Percentiles rank a stretch among this genome's conserved stretches.
Evolutionary conservation across 139 green algal genomes (phyloP).

Genomic region (Pedinophyceae sp.): DNA sequence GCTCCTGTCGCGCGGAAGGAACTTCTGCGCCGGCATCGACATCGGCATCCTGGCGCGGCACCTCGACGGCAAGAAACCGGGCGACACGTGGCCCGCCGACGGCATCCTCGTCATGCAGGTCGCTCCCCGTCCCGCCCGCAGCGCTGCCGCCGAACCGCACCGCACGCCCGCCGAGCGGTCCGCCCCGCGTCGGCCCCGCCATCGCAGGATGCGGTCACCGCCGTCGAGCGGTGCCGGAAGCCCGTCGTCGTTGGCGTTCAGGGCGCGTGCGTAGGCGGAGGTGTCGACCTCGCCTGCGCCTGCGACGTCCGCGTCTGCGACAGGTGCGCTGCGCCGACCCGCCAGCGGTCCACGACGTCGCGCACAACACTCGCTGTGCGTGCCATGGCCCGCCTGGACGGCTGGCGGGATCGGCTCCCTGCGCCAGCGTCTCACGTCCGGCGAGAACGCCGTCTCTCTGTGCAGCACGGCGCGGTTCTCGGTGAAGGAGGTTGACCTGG

Average conservation of each 20-base stretch:
- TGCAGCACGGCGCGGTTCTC: background rate
- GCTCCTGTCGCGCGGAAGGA: no score
- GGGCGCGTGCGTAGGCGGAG: conserved; percentile 68
- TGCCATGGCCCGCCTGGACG: no score
- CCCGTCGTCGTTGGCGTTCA: conserved; percentile 48
- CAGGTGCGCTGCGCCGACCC: conserved; percentile 24
- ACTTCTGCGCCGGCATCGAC: conserved; percentile 63
- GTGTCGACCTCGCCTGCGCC: conserved; percentile 70
- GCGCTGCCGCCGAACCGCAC: conserved; percentile 4
- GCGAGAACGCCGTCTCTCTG: background rate
- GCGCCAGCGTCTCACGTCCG: no score
- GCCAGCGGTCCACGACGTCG: background rate
- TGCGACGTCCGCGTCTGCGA: conserved; percentile 65
- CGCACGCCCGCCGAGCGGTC: conserved; percentile 5
- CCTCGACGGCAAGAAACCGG: background rate
- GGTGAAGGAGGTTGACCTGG: conserved; percentile 73
- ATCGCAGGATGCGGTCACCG: conserved; percentile 35
- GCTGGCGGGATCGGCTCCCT: background rate
- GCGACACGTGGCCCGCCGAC: conserved; percentile 2
- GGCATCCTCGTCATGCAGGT: conserved; percentile 19
- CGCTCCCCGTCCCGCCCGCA: conserved; percentile 1
- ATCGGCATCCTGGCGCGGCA: conserved; percentile 13
- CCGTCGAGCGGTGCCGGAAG: conserved; percentile 37
- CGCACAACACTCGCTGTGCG: background rate
- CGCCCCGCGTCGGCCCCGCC: conserved; percentile 1